Conservation (phyloP, 2,329 filamentous ascomycete genomes). For the Orbilia javanica region DNA sequence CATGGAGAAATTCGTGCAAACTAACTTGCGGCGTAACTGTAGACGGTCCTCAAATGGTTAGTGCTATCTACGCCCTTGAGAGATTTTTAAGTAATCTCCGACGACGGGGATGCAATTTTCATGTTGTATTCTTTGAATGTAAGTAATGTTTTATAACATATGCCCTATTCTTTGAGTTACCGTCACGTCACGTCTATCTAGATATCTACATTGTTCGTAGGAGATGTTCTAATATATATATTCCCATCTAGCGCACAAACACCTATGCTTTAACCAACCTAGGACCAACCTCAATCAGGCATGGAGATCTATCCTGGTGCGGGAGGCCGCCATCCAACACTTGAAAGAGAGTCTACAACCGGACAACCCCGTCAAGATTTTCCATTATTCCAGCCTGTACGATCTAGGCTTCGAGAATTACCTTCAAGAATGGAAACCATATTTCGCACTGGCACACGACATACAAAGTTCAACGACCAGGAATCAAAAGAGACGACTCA, state of each 20-base stretch:
- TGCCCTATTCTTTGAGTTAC: too few relatives aligned
- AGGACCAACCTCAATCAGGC: constrained; percentile 59
- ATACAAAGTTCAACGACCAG: constrained; percentile 65
- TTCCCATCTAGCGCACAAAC: constrained; percentile 58
- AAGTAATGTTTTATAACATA: constrained; percentile 9
- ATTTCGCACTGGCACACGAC: constrained; percentile 79
- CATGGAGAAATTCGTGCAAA: not conserved
- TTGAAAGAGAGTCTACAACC: constrained; percentile 65
- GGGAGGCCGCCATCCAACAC: constrained; percentile 76
- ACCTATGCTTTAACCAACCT: constrained; percentile 61
- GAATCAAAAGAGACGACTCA: constrained; percentile 62
- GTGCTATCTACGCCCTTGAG: constrained; percentile 78
- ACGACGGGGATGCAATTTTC: constrained; percentile 77
- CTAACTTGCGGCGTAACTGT: constrained; percentile 10
- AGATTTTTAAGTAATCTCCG: constrained; percentile 73
- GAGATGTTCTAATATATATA: not conserved
- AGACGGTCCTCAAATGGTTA: constrained; percentile 78
- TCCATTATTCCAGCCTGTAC: constrained; percentile 68
- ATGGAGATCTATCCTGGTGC: constrained; percentile 73
- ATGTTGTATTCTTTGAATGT: constrained; percentile 76
- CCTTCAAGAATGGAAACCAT: constrained; percentile 70
- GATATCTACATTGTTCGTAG: not conserved
- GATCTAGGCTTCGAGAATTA: constrained; percentile 71
- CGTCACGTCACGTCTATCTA: too few relatives aligned
- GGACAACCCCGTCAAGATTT: constrained; percentile 64